phyloP scores from a whole-genome alignment of 805 yeast species.

The Danielia reshetovae region DNA sequence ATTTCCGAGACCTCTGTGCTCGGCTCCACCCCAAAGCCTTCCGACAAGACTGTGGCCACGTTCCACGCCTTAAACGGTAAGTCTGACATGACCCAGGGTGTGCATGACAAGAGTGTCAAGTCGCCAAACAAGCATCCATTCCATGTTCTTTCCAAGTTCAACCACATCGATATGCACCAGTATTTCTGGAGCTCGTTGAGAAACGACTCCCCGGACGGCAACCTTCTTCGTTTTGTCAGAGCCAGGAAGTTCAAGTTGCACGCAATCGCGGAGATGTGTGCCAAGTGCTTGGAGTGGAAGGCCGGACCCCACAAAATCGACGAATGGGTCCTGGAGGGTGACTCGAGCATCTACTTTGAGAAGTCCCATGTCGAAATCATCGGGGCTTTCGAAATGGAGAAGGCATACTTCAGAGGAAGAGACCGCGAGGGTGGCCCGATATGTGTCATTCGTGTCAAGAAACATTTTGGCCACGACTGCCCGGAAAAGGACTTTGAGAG shows the following conservation, averaged over 20 bases:
- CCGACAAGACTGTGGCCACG: constrained; percentile 8
- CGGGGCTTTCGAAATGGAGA: constrained; percentile 14
- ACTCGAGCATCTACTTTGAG: constrained; percentile 6
- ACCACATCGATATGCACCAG: constrained; percentile 14
- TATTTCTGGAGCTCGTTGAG: constrained; percentile 10
- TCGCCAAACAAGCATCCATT: constrained; percentile 5
- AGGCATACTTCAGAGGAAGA: constrained; percentile 14
- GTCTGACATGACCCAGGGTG: constrained; percentile 6
- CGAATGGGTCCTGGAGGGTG: constrained; percentile 17
- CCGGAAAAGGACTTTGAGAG: constrained; percentile 20
- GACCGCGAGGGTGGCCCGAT: constrained; percentile 16
- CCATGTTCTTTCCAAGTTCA: constrained; percentile 8
- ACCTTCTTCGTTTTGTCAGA: constrained; percentile 15
- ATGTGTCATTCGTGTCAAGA: constrained; percentile 16
- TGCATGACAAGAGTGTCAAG: constrained; percentile 9
- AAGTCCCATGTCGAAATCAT: constrained; percentile 14
- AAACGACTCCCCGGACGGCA: constrained; percentile 15
- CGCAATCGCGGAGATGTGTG: constrained; percentile 11
- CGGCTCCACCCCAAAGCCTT: constrained; percentile 6
- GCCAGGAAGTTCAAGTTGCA: constrained; percentile 16
- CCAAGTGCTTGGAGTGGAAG: constrained; percentile 16
- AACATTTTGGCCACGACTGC: constrained; percentile 22
- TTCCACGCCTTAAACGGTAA: constrained; percentile 10
- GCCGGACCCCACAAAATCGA: constrained; percentile 20
- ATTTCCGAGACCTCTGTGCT: constrained; percentile 9